Evolutionary conservation across 371 early-diverging fungal species (phyloP).

Genomic region (Hamiltosporidium tvaerminnensis): DNA sequence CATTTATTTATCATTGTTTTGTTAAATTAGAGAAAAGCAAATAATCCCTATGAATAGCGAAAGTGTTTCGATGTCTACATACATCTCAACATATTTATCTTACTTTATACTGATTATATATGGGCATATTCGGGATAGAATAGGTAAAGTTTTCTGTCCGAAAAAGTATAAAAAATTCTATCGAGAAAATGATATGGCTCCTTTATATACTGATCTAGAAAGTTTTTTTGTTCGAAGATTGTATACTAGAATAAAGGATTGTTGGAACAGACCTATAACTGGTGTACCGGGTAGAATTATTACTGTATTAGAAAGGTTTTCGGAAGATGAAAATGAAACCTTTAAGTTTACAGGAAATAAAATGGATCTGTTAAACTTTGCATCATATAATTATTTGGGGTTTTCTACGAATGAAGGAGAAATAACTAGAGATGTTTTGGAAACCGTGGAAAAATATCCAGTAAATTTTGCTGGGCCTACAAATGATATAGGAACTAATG

Average conservation of each 20-base stretch:
- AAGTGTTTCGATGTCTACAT: conserved; percentile 24
- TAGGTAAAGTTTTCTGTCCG: conserved; percentile 36
- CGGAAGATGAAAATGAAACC: conserved; percentile 65
- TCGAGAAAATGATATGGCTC: conserved; percentile 61
- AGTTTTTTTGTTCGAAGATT: conserved; percentile 83
- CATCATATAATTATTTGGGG: conserved; percentile 96
- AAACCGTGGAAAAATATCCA: conserved; percentile 53
- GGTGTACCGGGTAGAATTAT: conserved; percentile 79
- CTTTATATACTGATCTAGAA: conserved; percentile 72
- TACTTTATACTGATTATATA: conserved; percentile 40
- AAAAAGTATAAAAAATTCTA: conserved; percentile 27
- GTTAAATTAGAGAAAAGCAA: not conserved
- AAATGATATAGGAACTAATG: conserved; percentile 55
- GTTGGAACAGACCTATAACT: conserved; percentile 83
- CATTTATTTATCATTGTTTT: no score
- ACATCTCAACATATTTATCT: conserved; percentile 42
- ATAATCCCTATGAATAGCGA: not conserved
- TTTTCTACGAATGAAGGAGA: conserved; percentile 74
- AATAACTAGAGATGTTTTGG: conserved; percentile 74
- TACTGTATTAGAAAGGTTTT: conserved; percentile 64
- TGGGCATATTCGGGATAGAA: conserved; percentile 47
- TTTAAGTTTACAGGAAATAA: conserved; percentile 66
- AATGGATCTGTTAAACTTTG: conserved; percentile 72
- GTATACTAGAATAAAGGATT: conserved; percentile 80
- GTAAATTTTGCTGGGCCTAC: conserved; percentile 55